Evolutionary conservation across 2,329 filamentous ascomycete genomes (phyloP), one percentile per base, ranked within the genome.

Genomic region (Chrysoporthe deuterocubensis): DNA sequence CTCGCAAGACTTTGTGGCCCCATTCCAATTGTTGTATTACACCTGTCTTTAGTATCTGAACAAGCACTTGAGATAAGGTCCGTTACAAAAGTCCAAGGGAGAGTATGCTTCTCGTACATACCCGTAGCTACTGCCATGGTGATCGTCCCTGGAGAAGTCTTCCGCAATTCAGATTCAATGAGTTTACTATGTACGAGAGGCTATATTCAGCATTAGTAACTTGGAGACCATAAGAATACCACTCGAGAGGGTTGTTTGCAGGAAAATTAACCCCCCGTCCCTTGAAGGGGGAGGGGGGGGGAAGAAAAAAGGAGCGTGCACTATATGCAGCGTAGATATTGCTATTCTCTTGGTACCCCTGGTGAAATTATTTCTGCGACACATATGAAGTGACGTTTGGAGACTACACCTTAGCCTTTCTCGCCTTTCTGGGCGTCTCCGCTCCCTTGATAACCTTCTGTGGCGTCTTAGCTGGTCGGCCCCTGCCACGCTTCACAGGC

Each of bases 361-460:
- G 11, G 32, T 32, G 50, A 13, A 6, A 54, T 16, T 13, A 40
- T 13, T 13, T 21, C 32, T 58, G 37, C 4, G 18, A 58, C 14
- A 58, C 21, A 34, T 34, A 21, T 13, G 16, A 54, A 54, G 50
- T 70, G 72, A 58, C 43, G 58, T 26, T 54, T 44, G 16, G 43
- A 50, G 37, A 65, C 73, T 78, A 74, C 16, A 70, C 74, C 52
- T 76, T 71, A 26, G 71, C 72, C 69, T 76, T 74, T 43, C 75
- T 72, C 5, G 77, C 74, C 65, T 76, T 79, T 72, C 84, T 70
- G 4, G 66, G 67, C 50, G 69, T 69, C 57, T 64, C 69, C 65
- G 54, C 50, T 7, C 44, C 78, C 66, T 81, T 79, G 3, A 73
- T 73, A 42, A 76, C 73, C 59, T 77, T 76, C 26, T 62, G 54